Base-by-base conservation (phyloP, 495 filamentous ascomycete species). In the Glutinoglossum americanum region DNA sequence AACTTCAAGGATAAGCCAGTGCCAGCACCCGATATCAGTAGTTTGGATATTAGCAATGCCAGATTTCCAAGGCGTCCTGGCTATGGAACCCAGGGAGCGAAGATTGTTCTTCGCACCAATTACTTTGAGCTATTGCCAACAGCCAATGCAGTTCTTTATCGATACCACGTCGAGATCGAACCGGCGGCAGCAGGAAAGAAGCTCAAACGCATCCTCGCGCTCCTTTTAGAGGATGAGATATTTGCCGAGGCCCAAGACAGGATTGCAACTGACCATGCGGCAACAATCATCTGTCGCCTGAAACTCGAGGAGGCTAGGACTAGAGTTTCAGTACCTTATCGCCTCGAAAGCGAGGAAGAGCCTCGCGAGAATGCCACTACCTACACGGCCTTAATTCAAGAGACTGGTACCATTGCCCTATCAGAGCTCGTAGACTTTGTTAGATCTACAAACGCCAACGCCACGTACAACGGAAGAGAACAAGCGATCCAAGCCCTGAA, bases 401-500 rank as follows among this genome's bases (percentile, higher is more conserved):
- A 68, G 54, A 61, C 54, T 1, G 57, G 55, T 13, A 58, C 51
- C 4, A 39, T 66, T 1, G 47, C 33, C 1, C 59, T 70, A 6
- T 59, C 57, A 33, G 32, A 62, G 6, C 51, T 62, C 9, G 45
- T 72, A 28, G 60, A 68, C 9, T 70, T 72, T 47, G 48, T 74
- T 13, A 44, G 60, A 15, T 66, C 66, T 33, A 59, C 60, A 15
- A 28, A 28, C 10, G 7, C 51, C 7, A 59, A 56, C 13, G 60
- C 63, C 0, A 30, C 13, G 0, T 70, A 68, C 51, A 55, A 48
- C 0, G 56, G 61, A 10, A 65, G 60, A 51, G 54, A 57, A 0
- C 55, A 66, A n/a, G 47, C 66, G 17, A 62, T 79, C 3, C 72
- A 76, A 58, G 71, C 75, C 0, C 63, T 81, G 57, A 82, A 82